These are phyloP conservation scores for Licmophora abbreviata DNA, from an alignment of 108 stramenopile genomes.

Conservation along the genomic window DNA sequence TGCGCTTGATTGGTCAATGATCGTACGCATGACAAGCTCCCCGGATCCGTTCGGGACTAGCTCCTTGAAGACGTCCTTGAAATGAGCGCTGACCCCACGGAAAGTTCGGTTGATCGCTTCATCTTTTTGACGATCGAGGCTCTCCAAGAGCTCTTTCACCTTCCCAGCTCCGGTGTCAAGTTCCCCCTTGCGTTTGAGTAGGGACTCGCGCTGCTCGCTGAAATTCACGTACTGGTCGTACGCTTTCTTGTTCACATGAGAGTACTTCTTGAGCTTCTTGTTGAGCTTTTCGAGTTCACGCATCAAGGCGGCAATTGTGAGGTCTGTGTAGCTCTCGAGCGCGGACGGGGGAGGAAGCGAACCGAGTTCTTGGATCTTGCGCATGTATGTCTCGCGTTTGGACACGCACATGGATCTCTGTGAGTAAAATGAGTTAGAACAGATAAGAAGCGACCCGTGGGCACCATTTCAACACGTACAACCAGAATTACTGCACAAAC, in stretches of 20 bases:
- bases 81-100: constrained; percentile 93
- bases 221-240: constrained; percentile 98
- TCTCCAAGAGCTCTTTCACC: constrained; percentile 91
- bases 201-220: constrained; percentile 87
- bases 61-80: constrained; percentile 95
- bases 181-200: constrained; percentile 87
- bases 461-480: too few species aligned
- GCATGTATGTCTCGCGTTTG: constrained; percentile 79
- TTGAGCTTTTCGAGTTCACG: constrained; percentile 78
- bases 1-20: constrained; percentile 73
- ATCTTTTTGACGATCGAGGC: constrained; percentile 95
- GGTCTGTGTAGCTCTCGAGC: constrained; percentile 57
- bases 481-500: constrained; percentile 14
- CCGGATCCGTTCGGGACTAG: constrained; percentile 95
- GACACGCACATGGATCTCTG: constrained; percentile 81
- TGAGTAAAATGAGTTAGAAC: background rate
- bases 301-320: constrained; percentile 76
- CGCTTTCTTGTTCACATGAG: constrained; percentile 99
- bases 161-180: constrained; percentile 83
- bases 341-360: constrained; percentile 81
- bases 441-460: too few species aligned
- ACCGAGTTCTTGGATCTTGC: constrained; percentile 91
- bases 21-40: constrained; percentile 87
- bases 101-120: constrained; percentile 99
- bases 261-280: constrained; percentile 91